A percentile compares a stretch with the other conserved stretches of the same genome.
Conservation (phyloP, 257 asterid species). For the Fraxinus quadrangulata region DNA sequence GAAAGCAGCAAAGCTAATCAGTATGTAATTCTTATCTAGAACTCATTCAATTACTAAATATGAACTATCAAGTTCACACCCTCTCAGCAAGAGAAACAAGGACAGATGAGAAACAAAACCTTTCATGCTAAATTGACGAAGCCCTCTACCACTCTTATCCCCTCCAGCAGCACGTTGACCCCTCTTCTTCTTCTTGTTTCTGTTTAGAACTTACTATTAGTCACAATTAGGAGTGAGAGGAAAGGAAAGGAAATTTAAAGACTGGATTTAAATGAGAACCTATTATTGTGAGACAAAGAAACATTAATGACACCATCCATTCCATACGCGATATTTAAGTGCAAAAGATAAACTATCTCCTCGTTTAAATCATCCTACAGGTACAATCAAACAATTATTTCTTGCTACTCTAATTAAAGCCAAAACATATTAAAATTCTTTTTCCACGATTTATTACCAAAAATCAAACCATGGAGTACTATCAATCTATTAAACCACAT, state of each 20-base stretch:
- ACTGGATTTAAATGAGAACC: background rate
- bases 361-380: conserved; percentile 9
- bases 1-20: conserved; percentile 25
- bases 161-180: conserved; percentile 91
- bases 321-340: background rate
- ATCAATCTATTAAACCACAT: background rate
- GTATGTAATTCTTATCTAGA: conserved; percentile 19
- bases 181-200: conserved; percentile 90
- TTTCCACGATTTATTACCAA: background rate
- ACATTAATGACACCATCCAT: background rate
- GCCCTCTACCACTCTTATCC: conserved; percentile 97
- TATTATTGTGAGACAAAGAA: conserved; percentile 9
- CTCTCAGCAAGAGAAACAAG: background rate
- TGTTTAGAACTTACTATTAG: conserved; percentile 30
- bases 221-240: conserved; percentile 14
- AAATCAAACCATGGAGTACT: conserved; percentile 2
- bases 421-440: conserved; percentile 14
- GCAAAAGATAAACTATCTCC: conserved; percentile 8
- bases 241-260: background rate
- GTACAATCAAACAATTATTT: background rate
- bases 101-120: conserved; percentile 40
- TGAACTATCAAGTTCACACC: background rate
- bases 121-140: conserved; percentile 99
- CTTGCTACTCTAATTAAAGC: background rate
- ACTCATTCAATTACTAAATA: conserved; percentile 13